Conservation (phyloP, 1,139 yeast species). For the Zygosaccharomyces pseudobailii region DNA sequence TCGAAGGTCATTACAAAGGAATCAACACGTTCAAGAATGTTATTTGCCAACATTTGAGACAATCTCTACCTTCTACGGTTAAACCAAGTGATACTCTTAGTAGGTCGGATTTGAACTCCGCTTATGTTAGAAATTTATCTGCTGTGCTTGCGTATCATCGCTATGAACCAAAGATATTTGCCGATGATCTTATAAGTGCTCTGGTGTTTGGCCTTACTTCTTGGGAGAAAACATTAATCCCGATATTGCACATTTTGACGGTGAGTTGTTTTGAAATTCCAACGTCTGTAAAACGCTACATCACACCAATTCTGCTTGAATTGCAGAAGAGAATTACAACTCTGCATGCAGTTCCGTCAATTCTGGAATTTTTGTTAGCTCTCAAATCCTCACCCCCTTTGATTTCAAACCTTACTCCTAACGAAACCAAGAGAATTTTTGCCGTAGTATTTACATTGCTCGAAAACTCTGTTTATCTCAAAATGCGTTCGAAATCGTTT, state of each 20-base stretch:
- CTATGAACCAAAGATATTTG: conserved; percentile 54
- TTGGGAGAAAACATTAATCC: conserved; percentile 76
- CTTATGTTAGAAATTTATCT: conserved; percentile 59
- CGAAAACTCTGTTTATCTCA: conserved; percentile 59
- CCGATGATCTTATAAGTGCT: conserved; percentile 64
- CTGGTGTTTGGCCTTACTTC: conserved; percentile 62
- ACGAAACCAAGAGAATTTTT: conserved; percentile 74
- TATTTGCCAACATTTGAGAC: conserved; percentile 57
- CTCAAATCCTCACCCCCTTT: conserved; percentile 62
- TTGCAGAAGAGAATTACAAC: conserved; percentile 73
- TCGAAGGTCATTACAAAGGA: conserved; percentile 42
- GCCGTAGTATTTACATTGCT: conserved; percentile 80
- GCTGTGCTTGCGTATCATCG: conserved; percentile 64
- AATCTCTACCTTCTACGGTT: conserved; percentile 44
- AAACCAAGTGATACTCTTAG: conserved; percentile 45
- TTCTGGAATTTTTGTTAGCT: conserved; percentile 67
- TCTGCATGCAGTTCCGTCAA: conserved; percentile 64
- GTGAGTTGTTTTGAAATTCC: conserved; percentile 82
- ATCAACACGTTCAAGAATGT: conserved; percentile 45
- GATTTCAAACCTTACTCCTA: conserved; percentile 67
- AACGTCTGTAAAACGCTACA: conserved; percentile 59
- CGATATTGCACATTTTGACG: conserved; percentile 70
- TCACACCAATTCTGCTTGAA: conserved; percentile 60
- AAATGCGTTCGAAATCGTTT: conserved; percentile 19
- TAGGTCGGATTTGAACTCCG: conserved; percentile 63